phyloP scores from a whole-genome alignment of 1,284 basidiomycete genomes.

The Puccinia sorghi region DNA sequence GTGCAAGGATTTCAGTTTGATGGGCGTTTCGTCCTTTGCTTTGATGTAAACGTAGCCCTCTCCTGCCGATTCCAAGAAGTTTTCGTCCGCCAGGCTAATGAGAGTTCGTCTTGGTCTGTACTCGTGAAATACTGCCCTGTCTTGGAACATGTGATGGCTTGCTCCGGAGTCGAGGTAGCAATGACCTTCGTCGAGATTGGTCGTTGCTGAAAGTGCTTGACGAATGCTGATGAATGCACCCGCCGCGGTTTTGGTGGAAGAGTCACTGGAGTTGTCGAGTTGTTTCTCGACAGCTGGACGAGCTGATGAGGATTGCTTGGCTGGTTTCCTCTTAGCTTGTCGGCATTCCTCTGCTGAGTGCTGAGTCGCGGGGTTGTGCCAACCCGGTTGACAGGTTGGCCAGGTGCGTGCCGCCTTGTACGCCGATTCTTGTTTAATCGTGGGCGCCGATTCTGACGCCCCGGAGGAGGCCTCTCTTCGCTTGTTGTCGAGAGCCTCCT shows the following conservation, averaged over 20 bases:
- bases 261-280: too few relatives aligned
- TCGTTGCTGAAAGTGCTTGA: not conserved
- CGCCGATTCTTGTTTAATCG: not conserved
- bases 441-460: too few relatives aligned
- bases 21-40: too few relatives aligned
- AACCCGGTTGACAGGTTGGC: not conserved
- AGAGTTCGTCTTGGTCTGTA: not conserved
- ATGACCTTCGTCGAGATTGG: too few relatives aligned
- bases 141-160: constrained; percentile 11
- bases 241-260: not conserved
- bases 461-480: not conserved
- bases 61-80: not conserved
- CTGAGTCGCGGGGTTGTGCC: not conserved
- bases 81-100: not conserved
- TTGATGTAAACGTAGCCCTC: too few relatives aligned
- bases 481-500: not conserved
- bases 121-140: not conserved
- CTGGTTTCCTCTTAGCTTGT: not conserved
- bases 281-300: not conserved
- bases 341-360: not conserved
- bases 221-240: not conserved
- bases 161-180: constrained; percentile 5
- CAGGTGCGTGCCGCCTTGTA: not conserved
- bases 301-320: not conserved
- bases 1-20: not conserved